Evolutionary conservation across 495 filamentous ascomycete species (phyloP).

Genomic region (Aspergillus nidulans): DNA sequence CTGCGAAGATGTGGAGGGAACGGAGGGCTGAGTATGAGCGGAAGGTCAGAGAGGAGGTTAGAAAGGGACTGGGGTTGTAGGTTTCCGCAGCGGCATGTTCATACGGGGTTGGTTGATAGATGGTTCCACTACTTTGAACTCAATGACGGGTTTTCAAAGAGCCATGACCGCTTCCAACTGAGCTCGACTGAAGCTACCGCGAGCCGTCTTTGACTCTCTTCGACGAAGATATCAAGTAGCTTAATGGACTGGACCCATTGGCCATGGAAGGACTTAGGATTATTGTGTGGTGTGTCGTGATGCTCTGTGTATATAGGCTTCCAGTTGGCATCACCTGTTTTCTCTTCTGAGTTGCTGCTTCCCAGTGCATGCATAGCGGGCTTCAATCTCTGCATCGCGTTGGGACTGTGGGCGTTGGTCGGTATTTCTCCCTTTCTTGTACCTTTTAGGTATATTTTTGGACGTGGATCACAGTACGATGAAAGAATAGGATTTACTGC

Average conservation of each 20-base stretch:
- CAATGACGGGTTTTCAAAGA: not conserved
- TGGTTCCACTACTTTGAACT: not conserved
- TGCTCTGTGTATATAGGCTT: not conserved
- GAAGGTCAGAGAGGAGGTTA: constrained; percentile 75
- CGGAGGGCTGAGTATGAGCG: constrained; percentile 77
- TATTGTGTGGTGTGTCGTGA: no score
- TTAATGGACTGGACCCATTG: no score
- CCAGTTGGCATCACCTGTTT: not conserved
- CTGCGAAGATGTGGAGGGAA: constrained; percentile 98
- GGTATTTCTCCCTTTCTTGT: not conserved
- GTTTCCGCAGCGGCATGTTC: not conserved
- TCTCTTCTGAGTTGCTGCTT: not conserved
- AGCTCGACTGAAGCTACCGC: no score
- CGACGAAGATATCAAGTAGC: no score
- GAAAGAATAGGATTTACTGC: not conserved
- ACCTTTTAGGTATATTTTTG: not conserved
- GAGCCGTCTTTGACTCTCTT: no score
- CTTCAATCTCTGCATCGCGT: not conserved
- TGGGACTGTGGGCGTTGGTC: not conserved
- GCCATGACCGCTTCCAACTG: no score
- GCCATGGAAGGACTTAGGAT: no score
- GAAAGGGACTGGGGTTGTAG: constrained; percentile 56
- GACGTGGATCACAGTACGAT: not conserved
- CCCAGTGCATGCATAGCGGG: constrained; percentile 2
- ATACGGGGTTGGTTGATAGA: not conserved